These are phyloP conservation scores for Plasmodium ovale DNA, from an alignment of 169 alveolate species.

Conservation along the genomic window DNA sequence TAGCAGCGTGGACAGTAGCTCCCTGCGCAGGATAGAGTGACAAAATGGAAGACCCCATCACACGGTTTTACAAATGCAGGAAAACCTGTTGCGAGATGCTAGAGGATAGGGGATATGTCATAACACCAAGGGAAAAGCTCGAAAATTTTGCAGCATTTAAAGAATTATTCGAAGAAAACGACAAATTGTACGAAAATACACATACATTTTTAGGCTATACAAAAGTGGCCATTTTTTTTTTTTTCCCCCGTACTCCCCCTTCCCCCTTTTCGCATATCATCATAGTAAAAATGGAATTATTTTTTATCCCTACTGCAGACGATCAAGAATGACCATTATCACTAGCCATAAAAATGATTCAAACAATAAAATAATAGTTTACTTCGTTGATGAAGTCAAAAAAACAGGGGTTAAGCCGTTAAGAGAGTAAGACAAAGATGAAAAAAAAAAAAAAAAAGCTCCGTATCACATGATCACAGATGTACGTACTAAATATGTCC, in stretches of 20 bases:
- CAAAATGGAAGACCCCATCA: slow-evolving; percentile 90
- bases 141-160: slow-evolving; percentile 89
- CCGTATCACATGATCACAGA: not conserved
- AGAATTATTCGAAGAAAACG: slow-evolving; percentile 86
- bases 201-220: not conserved
- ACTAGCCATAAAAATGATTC: slow-evolving; percentile 89
- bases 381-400: slow-evolving; percentile 93
- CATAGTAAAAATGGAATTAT: not conserved
- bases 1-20: too few species aligned
- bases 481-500: not conserved
- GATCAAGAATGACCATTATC: slow-evolving; percentile 89
- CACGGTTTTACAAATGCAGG: slow-evolving; percentile 91
- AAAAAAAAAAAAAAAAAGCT: not conserved
- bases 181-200: slow-evolving; percentile 77
- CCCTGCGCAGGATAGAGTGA: not conserved
- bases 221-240: not conserved
- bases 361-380: slow-evolving; percentile 88
- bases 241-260: not conserved
- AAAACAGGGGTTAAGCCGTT: slow-evolving; percentile 95
- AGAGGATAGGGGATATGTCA: slow-evolving; percentile 92
- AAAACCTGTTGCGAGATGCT: slow-evolving; percentile 93
- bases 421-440: slow-evolving; percentile 86
- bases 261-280: not conserved
- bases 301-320: slow-evolving; percentile 77
- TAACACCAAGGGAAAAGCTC: slow-evolving; percentile 88